These are phyloP conservation scores for Schrenkiella parvula DNA, from an alignment of 345 rosid genomes.

Conservation along the genomic window DNA sequence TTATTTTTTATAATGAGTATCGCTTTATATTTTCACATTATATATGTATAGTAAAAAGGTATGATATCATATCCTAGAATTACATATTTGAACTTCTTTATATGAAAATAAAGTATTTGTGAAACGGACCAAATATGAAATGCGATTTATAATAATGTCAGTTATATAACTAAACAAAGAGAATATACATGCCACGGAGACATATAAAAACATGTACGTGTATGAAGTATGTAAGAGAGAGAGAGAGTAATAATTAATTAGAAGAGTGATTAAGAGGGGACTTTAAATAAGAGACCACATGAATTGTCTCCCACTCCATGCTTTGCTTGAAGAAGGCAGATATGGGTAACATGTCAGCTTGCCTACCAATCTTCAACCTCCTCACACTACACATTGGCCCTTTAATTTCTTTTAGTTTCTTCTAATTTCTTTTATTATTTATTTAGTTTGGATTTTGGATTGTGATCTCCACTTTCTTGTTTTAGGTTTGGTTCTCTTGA, in stretches of 20 bases:
- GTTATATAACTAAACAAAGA: not conserved
- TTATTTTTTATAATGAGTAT: not conserved
- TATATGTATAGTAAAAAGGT: too few species aligned
- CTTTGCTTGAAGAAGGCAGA: slow-evolving; percentile 54
- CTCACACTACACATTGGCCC: slow-evolving; percentile 18
- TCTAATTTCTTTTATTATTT: slow-evolving; percentile 15
- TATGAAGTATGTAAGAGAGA: not conserved
- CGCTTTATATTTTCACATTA: not conserved
- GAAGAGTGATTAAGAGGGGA: slow-evolving; percentile 30
- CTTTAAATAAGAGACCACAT: slow-evolving; percentile 54
- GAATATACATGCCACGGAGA: not conserved
- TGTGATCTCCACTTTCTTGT: slow-evolving; percentile 50
- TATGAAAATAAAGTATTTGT: not conserved
- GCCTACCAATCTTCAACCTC: slow-evolving; percentile 47
- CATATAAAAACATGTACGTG: not conserved
- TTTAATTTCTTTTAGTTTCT: slow-evolving; percentile 39
- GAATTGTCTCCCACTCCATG: slow-evolving; percentile 84
- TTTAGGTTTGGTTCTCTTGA: slow-evolving; percentile 32
- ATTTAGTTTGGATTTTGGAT: slow-evolving; percentile 14
- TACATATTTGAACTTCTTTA: not conserved
- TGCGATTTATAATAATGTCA: not conserved
- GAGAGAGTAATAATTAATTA: slow-evolving; percentile 11
- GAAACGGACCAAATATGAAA: not conserved
- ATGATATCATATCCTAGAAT: not conserved
- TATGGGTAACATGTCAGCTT: slow-evolving; percentile 73